These are phyloP conservation scores for Kwoniella sp. DNA, from an alignment of 768 basidiomycete genomes.

Conservation along the genomic window DNA sequence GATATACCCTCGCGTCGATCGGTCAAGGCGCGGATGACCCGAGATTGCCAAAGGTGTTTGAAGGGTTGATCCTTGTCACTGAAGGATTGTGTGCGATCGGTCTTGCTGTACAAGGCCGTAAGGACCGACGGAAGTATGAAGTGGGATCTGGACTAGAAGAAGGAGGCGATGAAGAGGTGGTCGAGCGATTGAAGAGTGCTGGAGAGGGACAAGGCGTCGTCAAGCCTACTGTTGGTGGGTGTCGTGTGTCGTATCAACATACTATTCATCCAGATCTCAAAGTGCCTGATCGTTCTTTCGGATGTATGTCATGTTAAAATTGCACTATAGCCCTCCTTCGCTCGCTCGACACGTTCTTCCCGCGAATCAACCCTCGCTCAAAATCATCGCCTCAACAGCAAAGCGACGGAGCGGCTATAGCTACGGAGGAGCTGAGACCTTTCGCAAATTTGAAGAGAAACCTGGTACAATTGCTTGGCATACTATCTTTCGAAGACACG, in stretches of 20 bases:
- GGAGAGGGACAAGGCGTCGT: conserved; percentile 58
- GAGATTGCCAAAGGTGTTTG: conserved; percentile 73
- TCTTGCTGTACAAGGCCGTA: conserved; percentile 61
- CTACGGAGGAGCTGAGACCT: conserved; percentile 59
- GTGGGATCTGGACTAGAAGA: conserved; percentile 17
- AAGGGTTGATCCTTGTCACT: conserved; percentile 74
- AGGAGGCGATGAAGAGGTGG: conserved; percentile 31
- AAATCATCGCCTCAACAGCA: conserved; percentile 59
- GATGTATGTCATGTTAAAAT: too few relatives aligned
- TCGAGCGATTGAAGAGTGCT: conserved; percentile 45
- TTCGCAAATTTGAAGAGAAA: conserved; percentile 86
- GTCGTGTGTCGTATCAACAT: neutral
- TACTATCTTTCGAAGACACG: conserved; percentile 68
- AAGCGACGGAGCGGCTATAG: conserved; percentile 45
- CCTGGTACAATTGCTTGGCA: conserved; percentile 82
- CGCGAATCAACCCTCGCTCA: conserved; percentile 70
- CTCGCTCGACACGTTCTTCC: conserved; percentile 77
- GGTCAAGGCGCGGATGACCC: conserved; percentile 59
- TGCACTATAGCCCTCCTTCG: conserved; percentile 72
- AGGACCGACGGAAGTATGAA: conserved; percentile 42
- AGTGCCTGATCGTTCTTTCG: too few relatives aligned
- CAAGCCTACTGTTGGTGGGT: conserved; percentile 66
- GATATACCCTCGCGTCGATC: conserved; percentile 57
- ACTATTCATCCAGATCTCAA: too few relatives aligned
- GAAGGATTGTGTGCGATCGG: conserved; percentile 73